These are phyloP conservation scores for Royoungia palumana DNA, from an alignment of 768 basidiomycete genomes.

Conservation along the genomic window DNA sequence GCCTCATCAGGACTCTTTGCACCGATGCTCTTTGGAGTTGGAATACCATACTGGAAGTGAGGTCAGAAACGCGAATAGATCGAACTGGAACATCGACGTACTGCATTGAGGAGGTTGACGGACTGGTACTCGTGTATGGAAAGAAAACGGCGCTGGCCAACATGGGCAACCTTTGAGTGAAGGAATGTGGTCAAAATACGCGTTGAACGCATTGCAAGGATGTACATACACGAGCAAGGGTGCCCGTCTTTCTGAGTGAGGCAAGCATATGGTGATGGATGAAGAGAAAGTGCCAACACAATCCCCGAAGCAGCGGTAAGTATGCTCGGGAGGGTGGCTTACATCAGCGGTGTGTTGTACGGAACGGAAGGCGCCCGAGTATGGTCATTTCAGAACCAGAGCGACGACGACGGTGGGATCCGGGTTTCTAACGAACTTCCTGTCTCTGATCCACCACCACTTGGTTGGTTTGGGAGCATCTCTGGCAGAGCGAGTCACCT, in stretches of 20 bases:
- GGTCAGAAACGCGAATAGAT: not conserved
- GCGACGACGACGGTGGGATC: constrained; percentile 77
- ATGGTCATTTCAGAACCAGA: constrained; percentile 42
- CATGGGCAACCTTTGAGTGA: constrained; percentile 53
- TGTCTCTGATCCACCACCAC: constrained; percentile 66
- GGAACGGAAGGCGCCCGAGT: constrained; percentile 1
- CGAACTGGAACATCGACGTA: constrained; percentile 35
- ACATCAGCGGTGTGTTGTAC: constrained; percentile 40
- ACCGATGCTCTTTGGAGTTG: constrained; percentile 86
- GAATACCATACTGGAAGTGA: constrained; percentile 82
- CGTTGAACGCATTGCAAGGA: too few species aligned
- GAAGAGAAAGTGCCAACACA: constrained; percentile 17
- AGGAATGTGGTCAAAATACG: not conserved
- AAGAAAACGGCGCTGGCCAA: constrained; percentile 84
- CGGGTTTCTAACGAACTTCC: constrained; percentile 40
- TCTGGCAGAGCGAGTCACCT: constrained; percentile 64
- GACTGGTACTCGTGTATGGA: constrained; percentile 99
- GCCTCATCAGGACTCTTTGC: constrained; percentile 91
- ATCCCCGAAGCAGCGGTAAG: constrained; percentile 6
- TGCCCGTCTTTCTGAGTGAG: constrained; percentile 60
- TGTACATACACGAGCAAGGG: constrained; percentile 56
- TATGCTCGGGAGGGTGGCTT: constrained; percentile 11
- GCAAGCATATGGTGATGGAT: constrained; percentile 53
- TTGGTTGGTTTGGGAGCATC: constrained; percentile 40
- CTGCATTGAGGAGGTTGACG: constrained; percentile 90